Conservation (phyloP, 306 rosid genomes). For the Rubus idaeus region DNA sequence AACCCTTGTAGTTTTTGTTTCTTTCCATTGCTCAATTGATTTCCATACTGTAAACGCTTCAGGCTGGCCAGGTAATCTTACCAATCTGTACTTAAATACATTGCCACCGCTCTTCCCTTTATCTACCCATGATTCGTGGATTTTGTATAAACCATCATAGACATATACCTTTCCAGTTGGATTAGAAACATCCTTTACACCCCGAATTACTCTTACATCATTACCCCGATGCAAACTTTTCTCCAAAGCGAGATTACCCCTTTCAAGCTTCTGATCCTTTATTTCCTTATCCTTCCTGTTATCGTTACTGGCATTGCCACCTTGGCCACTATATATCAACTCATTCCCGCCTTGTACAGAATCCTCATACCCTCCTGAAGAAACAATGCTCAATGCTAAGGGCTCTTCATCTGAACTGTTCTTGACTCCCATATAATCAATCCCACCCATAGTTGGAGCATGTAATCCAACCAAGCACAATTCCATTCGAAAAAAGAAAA, state of each 20-base stretch:
- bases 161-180: slow-evolving; percentile 78
- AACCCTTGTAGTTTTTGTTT: slow-evolving; percentile 49
- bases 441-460: slow-evolving; percentile 90
- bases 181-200: slow-evolving; percentile 53
- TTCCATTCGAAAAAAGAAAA: slow-evolving; percentile 84
- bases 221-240: slow-evolving; percentile 74
- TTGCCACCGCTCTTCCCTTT: slow-evolving; percentile 74
- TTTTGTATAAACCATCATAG: slow-evolving; percentile 88
- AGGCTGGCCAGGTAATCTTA: slow-evolving; percentile 67
- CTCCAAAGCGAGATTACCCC: slow-evolving; percentile 94
- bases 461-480: slow-evolving; percentile 81
- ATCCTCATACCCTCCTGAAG: slow-evolving; percentile 94
- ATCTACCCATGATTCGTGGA: slow-evolving; percentile 82
- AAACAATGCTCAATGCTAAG: slow-evolving; percentile 85
- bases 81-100: slow-evolving; percentile 75
- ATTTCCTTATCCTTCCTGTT: slow-evolving; percentile 55
- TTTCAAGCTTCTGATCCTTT: slow-evolving; percentile 92
- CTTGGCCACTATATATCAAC: slow-evolving; percentile 90
- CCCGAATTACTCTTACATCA: slow-evolving; percentile 82
- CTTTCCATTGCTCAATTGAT: slow-evolving; percentile 74
- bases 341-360: slow-evolving; percentile 65
- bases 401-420: slow-evolving; percentile 72
- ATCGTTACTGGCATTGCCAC: slow-evolving; percentile 50
- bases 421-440: slow-evolving; percentile 75
- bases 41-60: slow-evolving; percentile 68